Evolutionary conservation across 208 protist species (phyloP), one percentile per base, ranked within the genome.

Genomic region (Blastocrithidia nonstop): DNA sequence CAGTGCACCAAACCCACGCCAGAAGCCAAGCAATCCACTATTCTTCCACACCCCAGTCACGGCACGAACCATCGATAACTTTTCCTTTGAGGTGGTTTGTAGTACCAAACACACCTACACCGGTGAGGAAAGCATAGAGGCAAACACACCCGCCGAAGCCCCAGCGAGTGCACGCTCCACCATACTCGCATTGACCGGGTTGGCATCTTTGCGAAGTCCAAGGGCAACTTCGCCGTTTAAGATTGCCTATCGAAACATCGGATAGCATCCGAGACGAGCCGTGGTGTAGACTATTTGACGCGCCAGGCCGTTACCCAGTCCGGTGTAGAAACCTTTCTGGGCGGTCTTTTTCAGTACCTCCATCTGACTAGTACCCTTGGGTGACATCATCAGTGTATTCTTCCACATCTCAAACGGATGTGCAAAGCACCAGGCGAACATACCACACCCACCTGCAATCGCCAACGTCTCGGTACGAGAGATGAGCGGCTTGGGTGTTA

Each of bases 331-430:
- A 11, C 74, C 70, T 20, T 72, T 87, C 44, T 62, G 59, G 7
- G 57, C 49, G 17, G 76, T 84, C 3, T 43, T 54, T 29, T 40
- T 46, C 26, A 81, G 65, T 29, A 50, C 60, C 0, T 66, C 61
- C 33, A 62, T 22, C 63, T 79, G 66, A 29, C 54, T 71, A 15
- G 54, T 67, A 45, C 75, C 75, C 13, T 48, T 49, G 0, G 71
- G 61, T 4, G 77, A 47, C 57, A 51, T 92, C 74, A 85, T 88
- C 21, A 92, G 73, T n/a, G 76, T 88, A 59, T 94, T 90, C 59
- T 92, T 92, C 75, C 88, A 82, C 74, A 90, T 93, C 61, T 95
- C 85, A 50, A 93, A 94, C 13, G 88, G 88, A 43, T 95, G 88
- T 8, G 85, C 62, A 51, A 95, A 81, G 60, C 63, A 61, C 88